Evolutionary conservation across 2,329 filamentous ascomycete species (phyloP).

Genomic region (Juglanconis juglandina): DNA sequence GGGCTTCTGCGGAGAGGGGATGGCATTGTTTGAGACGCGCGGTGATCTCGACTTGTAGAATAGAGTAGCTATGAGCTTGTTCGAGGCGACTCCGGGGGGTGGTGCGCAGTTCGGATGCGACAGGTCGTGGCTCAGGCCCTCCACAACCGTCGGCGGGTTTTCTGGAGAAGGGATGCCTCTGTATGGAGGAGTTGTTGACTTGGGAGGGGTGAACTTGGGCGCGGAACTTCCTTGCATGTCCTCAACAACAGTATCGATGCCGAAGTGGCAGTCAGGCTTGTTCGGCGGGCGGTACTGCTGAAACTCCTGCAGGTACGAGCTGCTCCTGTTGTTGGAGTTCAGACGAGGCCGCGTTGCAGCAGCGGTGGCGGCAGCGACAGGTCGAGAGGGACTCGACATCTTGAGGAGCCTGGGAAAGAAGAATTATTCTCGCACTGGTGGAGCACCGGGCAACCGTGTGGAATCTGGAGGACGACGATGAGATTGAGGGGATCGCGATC

Average conservation of each 20-base stretch:
- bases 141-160: conserved; percentile 57
- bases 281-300: conserved; percentile 60
- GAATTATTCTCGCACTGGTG: too few relatives aligned
- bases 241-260: conserved; percentile 64
- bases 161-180: conserved; percentile 59
- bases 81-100: conserved; percentile 41
- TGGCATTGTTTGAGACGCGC: conserved; percentile 30
- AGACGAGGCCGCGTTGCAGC: conserved; percentile 42
- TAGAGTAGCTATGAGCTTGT: conserved; percentile 59
- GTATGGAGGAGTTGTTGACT: conserved; percentile 43
- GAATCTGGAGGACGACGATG: neutral
- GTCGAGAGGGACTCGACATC: conserved; percentile 27
- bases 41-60: conserved; percentile 53
- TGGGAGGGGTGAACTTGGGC: conserved; percentile 21
- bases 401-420: neutral
- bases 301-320: conserved; percentile 60
- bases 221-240: conserved; percentile 41
- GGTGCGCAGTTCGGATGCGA: conserved; percentile 63
- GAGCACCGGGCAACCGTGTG: neutral
- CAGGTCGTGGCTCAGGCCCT: conserved; percentile 60
- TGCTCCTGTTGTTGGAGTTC: conserved; percentile 52
- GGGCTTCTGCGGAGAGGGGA: conserved; percentile 34
- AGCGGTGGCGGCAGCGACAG: conserved; percentile 27
- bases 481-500: neutral
- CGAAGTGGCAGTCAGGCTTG: conserved; percentile 53